Conservation (phyloP, 371 early-diverging fungal species). For the Rhizopus stolonifer region DNA sequence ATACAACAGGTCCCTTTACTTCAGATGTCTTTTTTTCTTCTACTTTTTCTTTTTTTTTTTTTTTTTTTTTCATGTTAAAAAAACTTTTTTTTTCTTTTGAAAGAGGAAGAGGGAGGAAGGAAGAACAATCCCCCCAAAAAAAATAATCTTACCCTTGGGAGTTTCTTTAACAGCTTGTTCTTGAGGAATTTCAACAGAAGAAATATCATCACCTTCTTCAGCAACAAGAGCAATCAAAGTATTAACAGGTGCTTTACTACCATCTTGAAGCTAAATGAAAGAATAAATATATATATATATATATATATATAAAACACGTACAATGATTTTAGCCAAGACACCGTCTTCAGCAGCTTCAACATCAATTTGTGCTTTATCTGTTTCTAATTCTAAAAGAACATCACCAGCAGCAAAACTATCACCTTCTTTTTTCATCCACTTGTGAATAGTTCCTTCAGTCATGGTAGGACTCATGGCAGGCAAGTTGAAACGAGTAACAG, state of each 20-base stretch:
- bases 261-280: conserved; percentile 48
- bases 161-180: conserved; percentile 30
- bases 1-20: conserved; percentile 15
- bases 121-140: conserved; percentile 1
- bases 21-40: conserved; percentile 13
- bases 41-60: conserved; percentile 12
- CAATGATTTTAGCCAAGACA: conserved; percentile 87
- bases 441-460: conserved; percentile 92
- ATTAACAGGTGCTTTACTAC: conserved; percentile 65
- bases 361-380: conserved; percentile 98
- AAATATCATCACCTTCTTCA: conserved; percentile 88
- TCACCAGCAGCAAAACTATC: conserved; percentile 87
- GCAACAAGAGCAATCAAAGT: conserved; percentile 82
- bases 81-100: conserved; percentile 6
- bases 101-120: too few species aligned
- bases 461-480: conserved; percentile 97
- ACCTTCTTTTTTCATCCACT: conserved; percentile 89
- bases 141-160: background rate
- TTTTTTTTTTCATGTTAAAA: too few species aligned
- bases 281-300: conserved; percentile 13
- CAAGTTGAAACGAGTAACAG: conserved; percentile 77
- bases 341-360: conserved; percentile 96
- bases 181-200: conserved; percentile 68
- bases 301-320: conserved; percentile 29
- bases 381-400: conserved; percentile 89